Conservation (phyloP, 169 alveolate genomes). For the Plasmodium gonderi region DNA sequence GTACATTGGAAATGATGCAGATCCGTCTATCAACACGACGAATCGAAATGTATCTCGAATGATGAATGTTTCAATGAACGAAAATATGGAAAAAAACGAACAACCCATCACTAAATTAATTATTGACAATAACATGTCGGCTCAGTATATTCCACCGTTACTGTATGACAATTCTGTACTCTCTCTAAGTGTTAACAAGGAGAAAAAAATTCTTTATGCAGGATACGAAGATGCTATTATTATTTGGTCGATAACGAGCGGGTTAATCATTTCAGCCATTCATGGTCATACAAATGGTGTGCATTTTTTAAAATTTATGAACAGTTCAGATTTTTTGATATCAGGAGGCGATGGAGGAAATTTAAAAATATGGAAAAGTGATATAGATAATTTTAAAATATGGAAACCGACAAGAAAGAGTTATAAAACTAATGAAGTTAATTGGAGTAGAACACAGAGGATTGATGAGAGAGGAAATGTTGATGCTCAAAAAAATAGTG, state of each 20-base stretch:
- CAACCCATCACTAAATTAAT: conserved; percentile 10
- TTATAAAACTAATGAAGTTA: conserved; percentile 2
- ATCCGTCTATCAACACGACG: too few relatives aligned
- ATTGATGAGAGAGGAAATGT: too few relatives aligned
- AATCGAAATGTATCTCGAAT: too few relatives aligned
- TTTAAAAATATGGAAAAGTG: conserved; percentile 70
- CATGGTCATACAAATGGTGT: conserved; percentile 75
- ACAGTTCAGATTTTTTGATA: conserved; percentile 45
- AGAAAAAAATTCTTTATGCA: conserved; percentile 61
- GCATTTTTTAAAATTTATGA: conserved; percentile 34
- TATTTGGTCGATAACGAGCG: conserved; percentile 57
- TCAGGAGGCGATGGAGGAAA: conserved; percentile 73
- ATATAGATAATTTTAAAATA: conserved; percentile 55
- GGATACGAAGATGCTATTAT: conserved; percentile 71
- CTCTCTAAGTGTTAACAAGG: conserved; percentile 53
- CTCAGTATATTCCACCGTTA: conserved; percentile 62
- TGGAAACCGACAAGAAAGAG: conserved; percentile 51
- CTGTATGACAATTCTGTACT: conserved; percentile 32
- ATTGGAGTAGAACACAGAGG: background rate
- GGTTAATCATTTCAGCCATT: conserved; percentile 53
- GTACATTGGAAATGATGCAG: too few relatives aligned
- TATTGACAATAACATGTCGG: conserved; percentile 61
- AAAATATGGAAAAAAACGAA: background rate
- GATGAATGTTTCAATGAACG: background rate
- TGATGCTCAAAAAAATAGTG: too few relatives aligned